Conservation (phyloP, 768 basidiomycete genomes). For the Hypholoma fasciculare region DNA sequence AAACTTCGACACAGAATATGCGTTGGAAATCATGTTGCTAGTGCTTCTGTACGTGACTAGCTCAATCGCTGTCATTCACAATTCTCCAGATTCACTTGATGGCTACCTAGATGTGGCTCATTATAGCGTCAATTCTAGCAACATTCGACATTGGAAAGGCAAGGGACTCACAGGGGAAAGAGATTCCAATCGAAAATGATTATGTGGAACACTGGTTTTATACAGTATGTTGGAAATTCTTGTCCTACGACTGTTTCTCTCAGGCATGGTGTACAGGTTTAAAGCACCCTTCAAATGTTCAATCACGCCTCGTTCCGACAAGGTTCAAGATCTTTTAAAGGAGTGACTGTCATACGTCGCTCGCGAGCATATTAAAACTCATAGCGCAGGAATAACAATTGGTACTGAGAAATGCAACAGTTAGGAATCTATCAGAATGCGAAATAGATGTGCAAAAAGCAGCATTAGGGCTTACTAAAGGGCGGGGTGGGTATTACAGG, state of each 20-base stretch:
- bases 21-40: conserved; percentile 14
- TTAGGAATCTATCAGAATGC: too few relatives aligned
- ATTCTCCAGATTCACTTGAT: too few relatives aligned
- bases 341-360: too few relatives aligned
- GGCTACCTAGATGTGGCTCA: background rate
- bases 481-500: too few relatives aligned
- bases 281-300: background rate
- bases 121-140: conserved; percentile 2
- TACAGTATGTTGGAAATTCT: background rate
- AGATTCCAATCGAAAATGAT: conserved; percentile 9
- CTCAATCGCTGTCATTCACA: background rate
- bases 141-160: background rate
- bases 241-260: background rate
- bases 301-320: background rate
- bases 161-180: conserved; percentile 10
- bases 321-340: too few relatives aligned
- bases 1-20: conserved; percentile 7
- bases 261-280: background rate
- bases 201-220: background rate
- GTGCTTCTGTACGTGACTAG: background rate
- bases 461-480: too few relatives aligned
- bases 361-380: too few relatives aligned
- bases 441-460: too few relatives aligned
- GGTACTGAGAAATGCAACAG: too few relatives aligned
- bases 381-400: too few relatives aligned